These are phyloP conservation scores for Pseudopyrenochaeta lycopersici DNA, from an alignment of 2,329 filamentous ascomycete genomes.

Conservation along the genomic window DNA sequence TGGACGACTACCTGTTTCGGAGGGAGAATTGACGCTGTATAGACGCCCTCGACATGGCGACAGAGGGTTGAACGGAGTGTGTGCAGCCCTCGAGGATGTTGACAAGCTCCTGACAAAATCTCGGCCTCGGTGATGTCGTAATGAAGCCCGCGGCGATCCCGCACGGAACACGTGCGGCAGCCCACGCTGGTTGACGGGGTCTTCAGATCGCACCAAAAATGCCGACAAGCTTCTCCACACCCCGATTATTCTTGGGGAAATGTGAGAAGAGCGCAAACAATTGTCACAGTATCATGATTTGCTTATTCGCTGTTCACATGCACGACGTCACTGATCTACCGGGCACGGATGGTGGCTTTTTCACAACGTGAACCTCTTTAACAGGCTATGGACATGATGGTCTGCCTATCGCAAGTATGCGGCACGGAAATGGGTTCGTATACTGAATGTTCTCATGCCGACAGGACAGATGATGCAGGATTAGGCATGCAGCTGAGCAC, in stretches of 20 bases:
- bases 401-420: too few relatives aligned
- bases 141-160: constrained; percentile 21
- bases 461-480: not conserved
- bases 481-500: constrained; percentile 12
- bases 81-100: constrained; percentile 17
- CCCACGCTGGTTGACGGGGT: constrained; percentile 7
- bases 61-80: constrained; percentile 14
- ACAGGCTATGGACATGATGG: not conserved
- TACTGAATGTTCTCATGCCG: too few relatives aligned
- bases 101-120: constrained; percentile 34
- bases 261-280: not conserved
- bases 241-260: too few relatives aligned
- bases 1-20: constrained; percentile 31
- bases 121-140: constrained; percentile 40
- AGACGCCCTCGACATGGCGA: constrained; percentile 36
- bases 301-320: not conserved
- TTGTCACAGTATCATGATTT: not conserved
- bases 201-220: not conserved
- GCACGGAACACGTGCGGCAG: constrained; percentile 33
- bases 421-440: too few relatives aligned
- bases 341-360: constrained; percentile 6
- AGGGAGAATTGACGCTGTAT: constrained; percentile 20
- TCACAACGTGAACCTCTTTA: not conserved
- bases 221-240: not conserved
- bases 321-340: constrained; percentile 17